Conservation (phyloP, 2,329 filamentous ascomycete species). For the Fusarium lyarnte region DNA sequence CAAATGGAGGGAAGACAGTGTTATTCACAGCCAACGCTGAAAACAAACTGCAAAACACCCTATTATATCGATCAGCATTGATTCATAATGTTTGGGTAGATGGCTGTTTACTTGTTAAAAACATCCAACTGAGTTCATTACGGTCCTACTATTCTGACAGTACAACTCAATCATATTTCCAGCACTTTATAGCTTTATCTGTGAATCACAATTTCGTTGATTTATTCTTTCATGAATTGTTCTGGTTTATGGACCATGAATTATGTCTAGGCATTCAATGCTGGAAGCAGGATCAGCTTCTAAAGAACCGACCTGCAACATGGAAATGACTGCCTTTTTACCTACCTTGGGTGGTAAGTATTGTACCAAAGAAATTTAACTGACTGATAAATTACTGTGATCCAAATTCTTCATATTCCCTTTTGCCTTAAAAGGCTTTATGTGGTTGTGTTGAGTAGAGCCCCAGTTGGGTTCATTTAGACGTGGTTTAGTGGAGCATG, state of each 20-base stretch:
- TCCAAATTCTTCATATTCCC: not conserved
- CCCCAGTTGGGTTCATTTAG: not conserved
- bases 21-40: not conserved
- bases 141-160: not conserved
- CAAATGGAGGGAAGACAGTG: not conserved
- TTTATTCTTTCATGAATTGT: not conserved
- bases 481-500: slow-evolving; percentile 11
- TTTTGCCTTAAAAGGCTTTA: not conserved
- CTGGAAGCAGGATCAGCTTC: not conserved
- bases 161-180: not conserved
- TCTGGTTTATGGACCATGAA: not conserved
- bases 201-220: not conserved
- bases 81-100: not conserved
- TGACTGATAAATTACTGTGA: not conserved
- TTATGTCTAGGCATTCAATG: not conserved
- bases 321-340: not conserved
- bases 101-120: not conserved
- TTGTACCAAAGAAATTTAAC: not conserved
- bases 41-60: not conserved
- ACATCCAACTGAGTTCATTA: not conserved
- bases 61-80: not conserved
- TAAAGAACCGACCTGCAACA: not conserved
- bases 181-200: not conserved
- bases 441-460: not conserved
- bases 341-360: not conserved